Evolutionary conservation across 1,284 basidiomycete species (phyloP).

Genomic region (Trichosporon sp.): DNA sequence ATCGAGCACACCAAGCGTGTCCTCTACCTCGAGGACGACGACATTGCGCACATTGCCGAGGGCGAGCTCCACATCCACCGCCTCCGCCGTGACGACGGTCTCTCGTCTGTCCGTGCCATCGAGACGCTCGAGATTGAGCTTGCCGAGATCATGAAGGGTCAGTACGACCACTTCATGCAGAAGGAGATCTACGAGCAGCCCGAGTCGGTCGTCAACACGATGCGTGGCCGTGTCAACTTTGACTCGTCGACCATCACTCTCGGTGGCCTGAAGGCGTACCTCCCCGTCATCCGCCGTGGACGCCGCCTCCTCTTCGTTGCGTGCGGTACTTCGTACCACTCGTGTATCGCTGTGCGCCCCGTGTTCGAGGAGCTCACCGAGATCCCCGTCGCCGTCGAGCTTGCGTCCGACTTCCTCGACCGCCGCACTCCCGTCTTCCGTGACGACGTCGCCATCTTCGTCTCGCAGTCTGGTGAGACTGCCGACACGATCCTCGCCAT

Average conservation of each 20-base stretch:
- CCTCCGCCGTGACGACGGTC: conserved; percentile 79
- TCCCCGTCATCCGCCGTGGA: conserved; percentile 91
- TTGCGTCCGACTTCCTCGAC: conserved; percentile 98
- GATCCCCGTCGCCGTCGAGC: conserved; percentile 94
- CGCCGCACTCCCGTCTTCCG: conserved; percentile 99
- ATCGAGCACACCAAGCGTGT: conserved; percentile 99
- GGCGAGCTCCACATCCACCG: conserved; percentile 99
- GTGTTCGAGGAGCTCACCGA: conserved; percentile 99
- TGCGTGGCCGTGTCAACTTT: conserved; percentile 99
- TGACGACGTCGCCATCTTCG: conserved; percentile 94
- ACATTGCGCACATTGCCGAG: conserved; percentile 95
- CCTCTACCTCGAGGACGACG: conserved; percentile 97
- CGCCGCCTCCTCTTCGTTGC: conserved; percentile 94
- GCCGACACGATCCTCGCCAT: conserved; percentile 96
- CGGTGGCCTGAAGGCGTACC: conserved; percentile 90
- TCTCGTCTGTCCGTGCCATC: conserved; percentile 81
- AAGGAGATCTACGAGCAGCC: conserved; percentile 99
- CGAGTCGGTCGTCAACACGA: conserved; percentile 99
- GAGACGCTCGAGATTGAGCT: conserved; percentile 99
- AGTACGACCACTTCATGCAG: conserved; percentile 99
- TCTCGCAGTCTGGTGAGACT: conserved; percentile 97
- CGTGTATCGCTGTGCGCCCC: conserved; percentile 81
- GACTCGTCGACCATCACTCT: conserved; percentile 86
- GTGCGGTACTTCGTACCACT: conserved; percentile 98
- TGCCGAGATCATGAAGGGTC: conserved; percentile 99